A percentile compares a stretch with the other conserved stretches of the same genome.
phyloP scores from a whole-genome alignment of 768 basidiomycete genomes.

The Podaxis pistillaris region DNA sequence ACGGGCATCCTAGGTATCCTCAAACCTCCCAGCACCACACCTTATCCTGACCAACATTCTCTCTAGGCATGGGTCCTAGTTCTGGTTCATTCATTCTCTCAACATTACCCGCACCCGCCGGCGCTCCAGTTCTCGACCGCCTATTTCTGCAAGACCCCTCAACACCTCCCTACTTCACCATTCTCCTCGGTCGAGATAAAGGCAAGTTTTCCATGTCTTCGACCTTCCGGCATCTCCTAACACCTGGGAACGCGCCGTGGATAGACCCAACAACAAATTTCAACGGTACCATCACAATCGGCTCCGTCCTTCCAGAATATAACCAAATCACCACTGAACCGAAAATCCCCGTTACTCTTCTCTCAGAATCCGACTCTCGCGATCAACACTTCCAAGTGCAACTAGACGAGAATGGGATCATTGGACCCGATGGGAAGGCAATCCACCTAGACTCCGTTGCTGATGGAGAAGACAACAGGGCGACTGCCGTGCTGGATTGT shows the following conservation, averaged over 20 bases:
- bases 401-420: slow-evolving; percentile 54
- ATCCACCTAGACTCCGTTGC: slow-evolving; percentile 26
- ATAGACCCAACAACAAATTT: slow-evolving; percentile 48
- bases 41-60: slow-evolving; percentile 22
- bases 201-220: slow-evolving; percentile 20
- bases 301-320: slow-evolving; percentile 52
- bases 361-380: slow-evolving; percentile 23
- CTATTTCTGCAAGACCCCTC: slow-evolving; percentile 60
- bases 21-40: not conserved
- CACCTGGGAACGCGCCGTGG: not conserved
- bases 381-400: slow-evolving; percentile 68
- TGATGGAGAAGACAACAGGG: slow-evolving; percentile 41
- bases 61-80: slow-evolving; percentile 63
- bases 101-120: slow-evolving; percentile 32
- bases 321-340: slow-evolving; percentile 48
- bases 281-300: slow-evolving; percentile 63
- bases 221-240: not conserved
- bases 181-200: slow-evolving; percentile 60
- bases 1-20: slow-evolving; percentile 26
- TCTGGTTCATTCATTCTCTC: slow-evolving; percentile 48
- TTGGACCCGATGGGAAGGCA: slow-evolving; percentile 56
- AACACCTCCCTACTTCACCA: slow-evolving; percentile 59
- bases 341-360: slow-evolving; percentile 46
- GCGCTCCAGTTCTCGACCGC: slow-evolving; percentile 58
- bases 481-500: slow-evolving; percentile 65